phyloP scores from a whole-genome alignment of 352 stramenopile genomes.

The Elongisporangium anandrum region DNA sequence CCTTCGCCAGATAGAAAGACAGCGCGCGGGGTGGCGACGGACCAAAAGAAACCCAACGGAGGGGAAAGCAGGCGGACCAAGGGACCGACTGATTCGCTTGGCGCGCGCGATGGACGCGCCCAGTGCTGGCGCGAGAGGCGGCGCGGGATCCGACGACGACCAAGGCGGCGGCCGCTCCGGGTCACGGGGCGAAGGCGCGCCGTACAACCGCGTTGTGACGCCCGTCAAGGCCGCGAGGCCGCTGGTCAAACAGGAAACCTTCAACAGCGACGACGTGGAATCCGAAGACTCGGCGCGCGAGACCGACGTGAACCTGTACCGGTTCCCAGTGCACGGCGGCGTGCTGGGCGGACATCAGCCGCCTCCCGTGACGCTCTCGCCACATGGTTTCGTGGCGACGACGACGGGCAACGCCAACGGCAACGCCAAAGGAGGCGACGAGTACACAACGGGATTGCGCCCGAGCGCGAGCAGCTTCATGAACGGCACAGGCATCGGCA shows the following conservation, averaged over 20 bases:
- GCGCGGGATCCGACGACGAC: background rate
- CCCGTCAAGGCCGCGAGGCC: conserved; percentile 20
- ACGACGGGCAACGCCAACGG: conserved; percentile 2
- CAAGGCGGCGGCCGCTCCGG: background rate
- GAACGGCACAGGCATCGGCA: conserved; percentile 1
- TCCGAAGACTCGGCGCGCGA: conserved; percentile 7
- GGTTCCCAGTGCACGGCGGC: conserved; percentile 1
- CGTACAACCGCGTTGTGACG: conserved; percentile 35
- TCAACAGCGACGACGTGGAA: conserved; percentile 21
- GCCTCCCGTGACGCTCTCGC: background rate
- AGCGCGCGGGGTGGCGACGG: background rate
- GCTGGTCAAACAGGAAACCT: conserved; percentile 29
- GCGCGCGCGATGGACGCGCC: background rate
- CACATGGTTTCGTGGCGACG: background rate
- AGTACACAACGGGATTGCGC: background rate
- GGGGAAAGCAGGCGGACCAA: background rate
- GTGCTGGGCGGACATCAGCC: background rate
- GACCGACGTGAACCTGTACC: conserved; percentile 8
- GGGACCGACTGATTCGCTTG: background rate
- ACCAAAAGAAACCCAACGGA: background rate
- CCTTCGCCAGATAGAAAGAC: background rate
- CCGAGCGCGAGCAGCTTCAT: background rate
- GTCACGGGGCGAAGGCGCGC: conserved; percentile 1
- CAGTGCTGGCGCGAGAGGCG: background rate
- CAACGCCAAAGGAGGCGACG: background rate